Base-by-base conservation (phyloP, 2,329 filamentous ascomycete genomes). In the Metarhizium album region DNA sequence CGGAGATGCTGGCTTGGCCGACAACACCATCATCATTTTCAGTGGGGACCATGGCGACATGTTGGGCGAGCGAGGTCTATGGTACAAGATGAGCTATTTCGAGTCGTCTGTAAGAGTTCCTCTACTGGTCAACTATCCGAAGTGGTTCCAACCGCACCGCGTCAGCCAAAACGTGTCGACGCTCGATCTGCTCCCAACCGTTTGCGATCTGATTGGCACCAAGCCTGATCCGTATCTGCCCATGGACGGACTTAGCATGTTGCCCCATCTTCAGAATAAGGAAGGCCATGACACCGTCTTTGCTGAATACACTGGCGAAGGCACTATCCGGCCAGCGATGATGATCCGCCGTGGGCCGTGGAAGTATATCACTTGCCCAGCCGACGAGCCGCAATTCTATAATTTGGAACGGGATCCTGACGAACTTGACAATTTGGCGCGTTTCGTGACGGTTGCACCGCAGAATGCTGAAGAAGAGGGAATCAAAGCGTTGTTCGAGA, bases 1-100 rank as follows among this genome's bases (percentile, higher is more conserved):
- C 18, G 85, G 90, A 65, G 78, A 89, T 53, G 91, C 88, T 62
- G 80, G 83, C 6, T 74, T 96, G 43, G 84, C 84, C 53, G 82
- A 95, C 33, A 82, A 95, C 68, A 96, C 90, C 13, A 90, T 95
- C 59, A 75, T 96, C 60, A 83, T 96, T 57, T 96, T 96, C 70
- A 90, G 86, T 52, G 90, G 90, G 43, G 90, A 96, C 65, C 90
- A 96, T 63, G 90, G 90, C 51, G 90, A 96, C 68, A 96, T 96
- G 90, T 79, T 96, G 7, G 90, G 90, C 53, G 90, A 96, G 73
- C 83, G 89, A 49, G 86, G 87, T 5, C 73, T 96, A 45, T 96
- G 90, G 90, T 90, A 95, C 75, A 96, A 96, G 77, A 96, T 96
- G 90, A 89, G 82, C 63, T 96, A 93, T 78, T 95, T 90, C 61